These are phyloP conservation scores for Marsdenia floribunda DNA, from an alignment of 257 asterid genomes.

Conservation along the genomic window DNA sequence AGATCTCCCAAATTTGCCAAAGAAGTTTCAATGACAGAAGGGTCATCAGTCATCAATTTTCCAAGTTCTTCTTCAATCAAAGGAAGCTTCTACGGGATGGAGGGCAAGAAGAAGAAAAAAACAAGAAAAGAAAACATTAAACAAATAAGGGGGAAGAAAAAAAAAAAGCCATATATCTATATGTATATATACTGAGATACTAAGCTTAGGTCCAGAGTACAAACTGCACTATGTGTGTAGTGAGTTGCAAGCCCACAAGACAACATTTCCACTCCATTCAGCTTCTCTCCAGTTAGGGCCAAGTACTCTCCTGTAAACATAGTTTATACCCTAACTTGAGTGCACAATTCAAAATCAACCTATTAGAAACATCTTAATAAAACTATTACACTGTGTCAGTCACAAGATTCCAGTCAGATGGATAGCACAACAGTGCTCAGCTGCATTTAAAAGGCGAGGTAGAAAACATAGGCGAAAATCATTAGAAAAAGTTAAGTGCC, in stretches of 20 bases:
- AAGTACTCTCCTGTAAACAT: conserved; percentile 75
- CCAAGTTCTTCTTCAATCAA: conserved; percentile 77
- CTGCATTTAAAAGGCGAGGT: background rate
- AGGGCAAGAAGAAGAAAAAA: conserved; percentile 10
- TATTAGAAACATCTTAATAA: background rate
- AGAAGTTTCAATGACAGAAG: conserved; percentile 67
- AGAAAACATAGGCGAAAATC: background rate
- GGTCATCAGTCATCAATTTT: conserved; percentile 75
- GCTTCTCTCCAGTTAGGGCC: conserved; percentile 82
- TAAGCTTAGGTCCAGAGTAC: conserved; percentile 19
- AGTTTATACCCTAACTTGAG: conserved; percentile 9
- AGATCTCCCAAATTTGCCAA: conserved; percentile 58
- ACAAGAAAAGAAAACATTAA: conserved; percentile 11
- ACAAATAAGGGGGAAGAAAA: conserved; percentile 21
- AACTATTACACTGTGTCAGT: background rate
- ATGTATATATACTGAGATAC: background rate
- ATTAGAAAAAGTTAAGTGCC: background rate
- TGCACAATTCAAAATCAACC: background rate
- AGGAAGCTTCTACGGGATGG: conserved; percentile 63
- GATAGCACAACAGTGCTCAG: background rate
- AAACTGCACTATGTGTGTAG: conserved; percentile 46
- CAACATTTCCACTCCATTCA: conserved; percentile 79
- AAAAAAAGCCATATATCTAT: too few species aligned
- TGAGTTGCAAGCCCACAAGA: conserved; percentile 98
- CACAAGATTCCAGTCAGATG: background rate